phyloP scores from a whole-genome alignment of 108 stramenopile genomes.

The Cyclotella cryptica region DNA sequence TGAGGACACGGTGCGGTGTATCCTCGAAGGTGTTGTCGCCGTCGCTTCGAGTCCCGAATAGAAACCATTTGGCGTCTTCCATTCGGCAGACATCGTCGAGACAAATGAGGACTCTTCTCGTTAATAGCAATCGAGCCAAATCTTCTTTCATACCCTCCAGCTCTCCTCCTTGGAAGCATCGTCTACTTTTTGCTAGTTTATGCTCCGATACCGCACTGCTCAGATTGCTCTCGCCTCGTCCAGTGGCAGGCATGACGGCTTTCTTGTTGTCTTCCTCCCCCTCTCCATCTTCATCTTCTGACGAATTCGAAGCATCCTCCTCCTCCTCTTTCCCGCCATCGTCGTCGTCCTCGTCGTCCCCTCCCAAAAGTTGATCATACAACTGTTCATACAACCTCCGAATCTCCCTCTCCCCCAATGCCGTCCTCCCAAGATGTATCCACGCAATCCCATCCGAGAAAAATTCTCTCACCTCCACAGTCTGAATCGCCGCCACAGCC shows the following conservation, averaged over 20 bases:
- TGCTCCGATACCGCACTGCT: slow-evolving; percentile 24
- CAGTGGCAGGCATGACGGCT: background rate
- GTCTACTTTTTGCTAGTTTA: slow-evolving; percentile 67
- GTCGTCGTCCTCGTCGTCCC: slow-evolving; percentile 65
- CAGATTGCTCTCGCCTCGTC: slow-evolving; percentile 16
- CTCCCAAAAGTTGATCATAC: slow-evolving; percentile 74
- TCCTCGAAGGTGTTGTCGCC: slow-evolving; percentile 53
- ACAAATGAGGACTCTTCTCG: slow-evolving; percentile 76
- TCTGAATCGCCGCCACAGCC: slow-evolving; percentile 89
- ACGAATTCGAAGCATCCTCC: slow-evolving; percentile 42
- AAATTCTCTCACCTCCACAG: slow-evolving; percentile 87
- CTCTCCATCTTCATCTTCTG: slow-evolving; percentile 21
- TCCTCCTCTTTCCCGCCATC: slow-evolving; percentile 43
- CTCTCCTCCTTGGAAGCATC: slow-evolving; percentile 82
- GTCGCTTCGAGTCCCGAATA: slow-evolving; percentile 67
- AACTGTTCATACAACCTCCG: slow-evolving; percentile 87
- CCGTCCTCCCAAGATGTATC: slow-evolving; percentile 79
- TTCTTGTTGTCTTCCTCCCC: slow-evolving; percentile 9
- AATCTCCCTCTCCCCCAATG: slow-evolving; percentile 80
- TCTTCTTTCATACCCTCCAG: slow-evolving; percentile 90
- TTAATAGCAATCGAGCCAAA: slow-evolving; percentile 61
- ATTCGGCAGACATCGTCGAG: slow-evolving; percentile 89
- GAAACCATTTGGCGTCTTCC: slow-evolving; percentile 91
- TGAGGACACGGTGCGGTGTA: slow-evolving; percentile 69
- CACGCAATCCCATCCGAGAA: slow-evolving; percentile 91